phyloP scores from a whole-genome alignment of 805 yeast species.

The Kazachstania africana region DNA sequence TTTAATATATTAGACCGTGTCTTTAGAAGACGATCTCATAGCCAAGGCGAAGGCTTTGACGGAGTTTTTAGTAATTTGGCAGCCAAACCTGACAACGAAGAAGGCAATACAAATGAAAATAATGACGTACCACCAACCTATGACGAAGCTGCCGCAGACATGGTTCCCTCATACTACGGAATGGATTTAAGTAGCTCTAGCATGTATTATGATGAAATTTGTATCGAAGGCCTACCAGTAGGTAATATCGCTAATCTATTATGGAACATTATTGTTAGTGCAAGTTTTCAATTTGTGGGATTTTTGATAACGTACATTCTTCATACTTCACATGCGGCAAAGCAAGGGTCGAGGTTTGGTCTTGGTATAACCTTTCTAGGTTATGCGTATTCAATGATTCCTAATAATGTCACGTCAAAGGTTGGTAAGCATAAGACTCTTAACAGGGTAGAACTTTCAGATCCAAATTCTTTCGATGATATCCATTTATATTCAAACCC shows the following conservation, averaged over 20 bases:
- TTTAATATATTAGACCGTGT: constrained; percentile 31
- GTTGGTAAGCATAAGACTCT: constrained; percentile 21
- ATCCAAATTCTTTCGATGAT: constrained; percentile 48
- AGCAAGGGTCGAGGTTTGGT: constrained; percentile 89
- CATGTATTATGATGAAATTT: constrained; percentile 69
- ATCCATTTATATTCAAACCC: constrained; percentile 15
- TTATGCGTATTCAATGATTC: constrained; percentile 50
- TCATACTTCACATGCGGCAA: constrained; percentile 95
- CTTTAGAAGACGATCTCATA: constrained; percentile 17
- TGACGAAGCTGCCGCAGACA: constrained; percentile 89
- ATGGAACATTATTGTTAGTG: constrained; percentile 82
- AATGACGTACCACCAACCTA: constrained; percentile 70
- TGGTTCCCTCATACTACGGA: constrained; percentile 96
- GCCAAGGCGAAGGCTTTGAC: constrained; percentile 31
- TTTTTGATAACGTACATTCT: constrained; percentile 79
- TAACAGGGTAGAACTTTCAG: constrained; percentile 38
- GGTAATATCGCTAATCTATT: constrained; percentile 80
- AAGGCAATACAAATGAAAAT: constrained; percentile 14
- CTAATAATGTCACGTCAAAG: constrained; percentile 28
- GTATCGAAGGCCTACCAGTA: constrained; percentile 91
- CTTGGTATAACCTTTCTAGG: constrained; percentile 74
- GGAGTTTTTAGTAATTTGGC: constrained; percentile 89
- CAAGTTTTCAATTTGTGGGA: constrained; percentile 91
- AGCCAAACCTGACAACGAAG: constrained; percentile 79
- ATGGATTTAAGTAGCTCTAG: constrained; percentile 55